Conservation (phyloP, 139 green algal genomes). For the Zygnema cylindricum region DNA sequence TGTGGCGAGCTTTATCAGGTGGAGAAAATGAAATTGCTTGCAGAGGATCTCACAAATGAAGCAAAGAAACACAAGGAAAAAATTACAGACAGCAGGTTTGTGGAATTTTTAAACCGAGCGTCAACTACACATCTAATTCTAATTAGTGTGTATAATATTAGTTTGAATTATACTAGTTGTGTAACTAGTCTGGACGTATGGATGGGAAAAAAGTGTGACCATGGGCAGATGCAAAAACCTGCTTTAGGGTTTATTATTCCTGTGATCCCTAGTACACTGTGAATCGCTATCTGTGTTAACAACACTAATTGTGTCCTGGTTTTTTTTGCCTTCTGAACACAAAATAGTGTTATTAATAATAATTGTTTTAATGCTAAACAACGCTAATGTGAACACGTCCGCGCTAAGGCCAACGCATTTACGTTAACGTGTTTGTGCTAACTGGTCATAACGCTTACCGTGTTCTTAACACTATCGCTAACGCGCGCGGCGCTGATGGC, state of each 20-base stretch:
- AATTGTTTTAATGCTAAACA: not conserved
- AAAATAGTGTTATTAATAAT: no score
- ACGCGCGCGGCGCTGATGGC: no score
- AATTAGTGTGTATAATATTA: not conserved
- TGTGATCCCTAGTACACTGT: not conserved
- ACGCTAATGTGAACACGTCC: no score
- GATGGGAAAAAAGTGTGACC: not conserved
- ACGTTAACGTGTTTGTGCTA: no score
- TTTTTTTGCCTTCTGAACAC: no score
- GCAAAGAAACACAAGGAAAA: constrained; percentile 16
- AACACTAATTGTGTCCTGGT: no score
- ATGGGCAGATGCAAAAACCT: not conserved
- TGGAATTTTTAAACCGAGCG: not conserved
- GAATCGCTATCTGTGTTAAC: no score
- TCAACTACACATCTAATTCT: not conserved
- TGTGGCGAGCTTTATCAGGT: not conserved
- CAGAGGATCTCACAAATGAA: constrained; percentile 3
- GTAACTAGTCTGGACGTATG: not conserved
- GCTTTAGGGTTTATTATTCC: not conserved
- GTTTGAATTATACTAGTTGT: not conserved
- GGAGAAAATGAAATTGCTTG: constrained; percentile 25
- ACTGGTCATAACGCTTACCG: no score
- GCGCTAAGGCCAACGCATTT: no score
- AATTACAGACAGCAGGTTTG: constrained; percentile 44
- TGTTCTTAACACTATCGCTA: no score